Percentiles rank a stretch among this genome's conserved stretches.
phyloP scores from a whole-genome alignment of 352 stramenopile genomes.

The Phytopythium ostracodes region DNA sequence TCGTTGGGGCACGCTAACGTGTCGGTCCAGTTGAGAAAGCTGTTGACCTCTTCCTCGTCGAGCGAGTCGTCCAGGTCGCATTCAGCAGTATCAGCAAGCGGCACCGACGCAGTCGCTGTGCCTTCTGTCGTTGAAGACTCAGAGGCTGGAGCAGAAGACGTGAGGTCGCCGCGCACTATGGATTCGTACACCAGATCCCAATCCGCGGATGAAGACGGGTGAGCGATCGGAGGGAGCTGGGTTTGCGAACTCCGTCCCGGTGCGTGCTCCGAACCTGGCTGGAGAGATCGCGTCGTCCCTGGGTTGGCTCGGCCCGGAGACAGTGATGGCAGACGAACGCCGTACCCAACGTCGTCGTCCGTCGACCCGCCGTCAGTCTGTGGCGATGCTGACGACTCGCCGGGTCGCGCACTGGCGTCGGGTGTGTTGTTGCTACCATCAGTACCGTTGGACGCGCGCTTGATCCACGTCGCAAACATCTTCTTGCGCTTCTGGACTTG shows the following conservation, averaged over 20 bases:
- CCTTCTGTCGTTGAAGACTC: not conserved
- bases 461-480: constrained; percentile 76
- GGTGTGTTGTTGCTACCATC: constrained; percentile 6
- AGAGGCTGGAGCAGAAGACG: not conserved
- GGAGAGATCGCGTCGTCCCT: not conserved
- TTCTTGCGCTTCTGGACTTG: constrained; percentile 64
- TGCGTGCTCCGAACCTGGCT: not conserved
- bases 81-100: not conserved
- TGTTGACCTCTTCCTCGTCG: constrained; percentile 74
- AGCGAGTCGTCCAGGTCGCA: constrained; percentile 61
- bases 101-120: not conserved
- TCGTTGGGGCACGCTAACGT: constrained; percentile 43
- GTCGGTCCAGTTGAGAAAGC: constrained; percentile 79
- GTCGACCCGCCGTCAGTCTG: not conserved
- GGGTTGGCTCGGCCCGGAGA: not conserved
- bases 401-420: not conserved
- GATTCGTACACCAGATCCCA: constrained; percentile 18
- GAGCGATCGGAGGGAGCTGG: constrained; percentile 9
- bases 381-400: constrained; percentile 3
- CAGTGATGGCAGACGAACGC: constrained; percentile 20
- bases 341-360: not conserved
- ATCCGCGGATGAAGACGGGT: not conserved
- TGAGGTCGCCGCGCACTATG: not conserved
- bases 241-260: not conserved
- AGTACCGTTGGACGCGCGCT: constrained; percentile 18